A percentile compares a stretch with the other conserved stretches of the same genome.
Evolutionary conservation across 1,139 yeast species (phyloP).

Genomic region (Torulaspora pretoriensis): DNA sequence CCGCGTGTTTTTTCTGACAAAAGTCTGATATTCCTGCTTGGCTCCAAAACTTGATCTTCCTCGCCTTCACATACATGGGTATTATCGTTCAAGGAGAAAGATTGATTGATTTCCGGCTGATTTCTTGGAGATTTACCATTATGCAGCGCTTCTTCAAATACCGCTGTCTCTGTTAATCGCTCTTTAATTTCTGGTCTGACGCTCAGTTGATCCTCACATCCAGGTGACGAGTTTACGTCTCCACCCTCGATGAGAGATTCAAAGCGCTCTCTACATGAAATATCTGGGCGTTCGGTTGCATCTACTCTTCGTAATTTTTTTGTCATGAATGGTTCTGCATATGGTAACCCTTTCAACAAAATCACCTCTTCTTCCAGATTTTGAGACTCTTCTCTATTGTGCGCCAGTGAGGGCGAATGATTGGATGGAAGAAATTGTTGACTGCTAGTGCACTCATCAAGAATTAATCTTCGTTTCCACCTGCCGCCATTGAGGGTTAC

Average conservation of each 20-base stretch:
- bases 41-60: background rate
- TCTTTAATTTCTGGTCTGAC: too few relatives aligned
- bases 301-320: conserved; percentile 21
- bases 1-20: conserved; percentile 24
- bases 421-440: conserved; percentile 13
- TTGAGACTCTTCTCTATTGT: conserved; percentile 9
- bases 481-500: conserved; percentile 15
- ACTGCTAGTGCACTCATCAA: conserved; percentile 1
- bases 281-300: background rate
- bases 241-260: background rate
- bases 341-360: conserved; percentile 22
- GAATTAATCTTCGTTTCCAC: conserved; percentile 16
- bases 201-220: too few relatives aligned
- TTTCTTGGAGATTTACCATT: background rate
- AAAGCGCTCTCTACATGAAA: background rate
- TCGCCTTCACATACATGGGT: conserved; percentile 1
- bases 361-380: conserved; percentile 25
- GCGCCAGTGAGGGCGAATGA: conserved; percentile 26
- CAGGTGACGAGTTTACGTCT: too few relatives aligned
- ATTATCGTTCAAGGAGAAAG: conserved; percentile 2
- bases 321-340: conserved; percentile 36
- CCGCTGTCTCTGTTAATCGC: too few relatives aligned
- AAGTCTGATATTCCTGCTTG: conserved; percentile 7
- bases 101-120: background rate
- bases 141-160: background rate